phyloP scores from a whole-genome alignment of 208 protist genomes.

The Leishmania arabica region DNA sequence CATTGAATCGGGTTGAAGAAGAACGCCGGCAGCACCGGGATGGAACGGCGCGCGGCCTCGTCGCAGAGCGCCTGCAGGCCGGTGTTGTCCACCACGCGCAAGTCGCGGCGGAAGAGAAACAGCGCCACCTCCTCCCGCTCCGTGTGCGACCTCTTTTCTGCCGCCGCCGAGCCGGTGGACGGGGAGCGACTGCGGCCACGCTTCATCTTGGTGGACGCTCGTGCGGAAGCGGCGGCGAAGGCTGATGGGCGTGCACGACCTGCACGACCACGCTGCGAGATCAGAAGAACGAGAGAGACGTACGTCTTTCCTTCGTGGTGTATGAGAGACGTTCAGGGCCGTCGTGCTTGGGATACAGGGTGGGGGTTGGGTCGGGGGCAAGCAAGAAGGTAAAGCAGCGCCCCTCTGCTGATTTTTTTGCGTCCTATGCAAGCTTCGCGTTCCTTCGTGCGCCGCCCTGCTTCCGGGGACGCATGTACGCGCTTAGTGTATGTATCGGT shows the following conservation, averaged over 20 bases:
- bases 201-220: slow-evolving; percentile 11
- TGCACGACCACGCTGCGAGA: slow-evolving; percentile 18
- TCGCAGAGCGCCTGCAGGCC: slow-evolving; percentile 48
- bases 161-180: background rate
- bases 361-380: too few relatives aligned
- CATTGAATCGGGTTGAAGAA: slow-evolving; percentile 81
- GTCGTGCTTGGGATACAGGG: background rate
- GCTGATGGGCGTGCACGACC: background rate
- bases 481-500: background rate
- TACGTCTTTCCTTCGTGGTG: background rate
- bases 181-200: slow-evolving; percentile 29
- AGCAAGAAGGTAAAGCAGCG: background rate
- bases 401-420: background rate
- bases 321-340: background rate
- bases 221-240: background rate
- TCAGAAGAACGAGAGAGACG: slow-evolving; percentile 20
- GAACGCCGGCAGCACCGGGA: slow-evolving; percentile 64
- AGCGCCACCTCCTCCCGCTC: slow-evolving; percentile 41
- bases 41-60: slow-evolving; percentile 17
- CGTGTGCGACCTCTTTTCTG: slow-evolving; percentile 16
- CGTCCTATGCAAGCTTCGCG: too few relatives aligned
- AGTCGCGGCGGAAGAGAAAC: slow-evolving; percentile 77
- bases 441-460: background rate
- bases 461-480: background rate
- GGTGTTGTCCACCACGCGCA: slow-evolving; percentile 73